Conservation (phyloP, 2,329 filamentous ascomycete genomes). For the Ploettnerulaceae sp. region DNA sequence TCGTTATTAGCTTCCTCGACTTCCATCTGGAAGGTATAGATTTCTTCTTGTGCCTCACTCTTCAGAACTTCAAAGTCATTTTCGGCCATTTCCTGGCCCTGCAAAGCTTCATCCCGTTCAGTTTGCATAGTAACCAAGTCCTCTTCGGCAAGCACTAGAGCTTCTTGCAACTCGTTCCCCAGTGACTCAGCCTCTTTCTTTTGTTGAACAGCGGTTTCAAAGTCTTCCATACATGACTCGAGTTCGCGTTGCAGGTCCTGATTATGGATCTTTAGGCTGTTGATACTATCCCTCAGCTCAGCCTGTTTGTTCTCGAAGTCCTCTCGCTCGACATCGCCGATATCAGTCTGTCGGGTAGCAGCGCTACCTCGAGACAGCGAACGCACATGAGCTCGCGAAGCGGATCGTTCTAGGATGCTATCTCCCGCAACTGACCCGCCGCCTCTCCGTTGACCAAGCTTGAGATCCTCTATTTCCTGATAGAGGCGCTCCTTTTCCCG, state of each 20-base stretch:
- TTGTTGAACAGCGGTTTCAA: slow-evolving; percentile 65
- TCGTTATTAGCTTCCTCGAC: slow-evolving; percentile 69
- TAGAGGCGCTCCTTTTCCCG: slow-evolving; percentile 92
- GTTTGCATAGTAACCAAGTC: slow-evolving; percentile 74
- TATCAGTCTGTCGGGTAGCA: slow-evolving; percentile 34
- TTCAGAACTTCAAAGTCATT: slow-evolving; percentile 56
- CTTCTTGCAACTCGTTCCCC: slow-evolving; percentile 65
- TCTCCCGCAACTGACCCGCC: slow-evolving; percentile 68
- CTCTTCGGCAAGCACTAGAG: slow-evolving; percentile 72
- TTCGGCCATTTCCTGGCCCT: slow-evolving; percentile 55
- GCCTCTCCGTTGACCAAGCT: slow-evolving; percentile 74
- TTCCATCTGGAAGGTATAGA: slow-evolving; percentile 64
- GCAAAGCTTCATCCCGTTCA: slow-evolving; percentile 81
- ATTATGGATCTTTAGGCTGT: slow-evolving; percentile 80
- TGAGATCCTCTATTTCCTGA: slow-evolving; percentile 95
- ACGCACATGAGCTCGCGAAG: slow-evolving; percentile 72
- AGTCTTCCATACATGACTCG: slow-evolving; percentile 72
- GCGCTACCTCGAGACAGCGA: slow-evolving; percentile 64
- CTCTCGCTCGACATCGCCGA: slow-evolving; percentile 76
- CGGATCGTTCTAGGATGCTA: slow-evolving; percentile 90
- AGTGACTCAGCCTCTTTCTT: slow-evolving; percentile 56
- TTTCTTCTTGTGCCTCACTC: slow-evolving; percentile 61
- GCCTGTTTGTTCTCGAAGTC: slow-evolving; percentile 81
- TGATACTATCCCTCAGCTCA: slow-evolving; percentile 79
- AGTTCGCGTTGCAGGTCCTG: slow-evolving; percentile 83